A percentile compares a stretch with the other conserved stretches of the same genome.
Evolutionary conservation across 2,329 filamentous ascomycete genomes (phyloP).

Genomic region (Sarocladium kiliense): DNA sequence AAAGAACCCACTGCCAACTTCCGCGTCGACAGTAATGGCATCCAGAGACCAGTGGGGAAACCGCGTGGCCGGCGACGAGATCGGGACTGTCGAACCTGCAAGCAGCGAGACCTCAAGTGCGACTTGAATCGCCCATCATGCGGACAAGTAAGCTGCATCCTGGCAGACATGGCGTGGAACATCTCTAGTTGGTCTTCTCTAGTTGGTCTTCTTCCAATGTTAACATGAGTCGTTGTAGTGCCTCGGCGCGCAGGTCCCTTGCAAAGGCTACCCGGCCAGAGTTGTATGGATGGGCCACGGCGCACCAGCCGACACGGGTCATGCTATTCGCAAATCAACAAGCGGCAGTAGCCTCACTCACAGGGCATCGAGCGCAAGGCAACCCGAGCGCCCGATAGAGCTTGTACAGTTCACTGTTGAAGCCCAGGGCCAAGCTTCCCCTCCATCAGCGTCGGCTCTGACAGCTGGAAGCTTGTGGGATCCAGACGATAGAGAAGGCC

Average conservation of each 20-base stretch:
- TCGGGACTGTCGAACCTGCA: slow-evolving; percentile 7
- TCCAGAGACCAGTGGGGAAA: not conserved
- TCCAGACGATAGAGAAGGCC: not conserved
- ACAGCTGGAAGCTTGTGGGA: too few relatives aligned
- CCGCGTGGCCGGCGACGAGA: slow-evolving; percentile 5
- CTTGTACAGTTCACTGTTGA: too few relatives aligned
- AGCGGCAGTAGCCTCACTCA: too few relatives aligned
- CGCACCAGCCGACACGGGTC: not conserved
- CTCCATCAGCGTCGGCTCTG: too few relatives aligned
- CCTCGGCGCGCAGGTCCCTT: not conserved
- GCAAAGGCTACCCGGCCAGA: slow-evolving; percentile 1
- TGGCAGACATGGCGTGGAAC: not conserved
- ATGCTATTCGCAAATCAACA: too few relatives aligned
- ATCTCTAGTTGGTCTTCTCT: too few relatives aligned
- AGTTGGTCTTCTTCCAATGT: too few relatives aligned
- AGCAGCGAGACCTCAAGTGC: slow-evolving; percentile 4
- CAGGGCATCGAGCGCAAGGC: too few relatives aligned
- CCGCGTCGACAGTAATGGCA: not conserved
- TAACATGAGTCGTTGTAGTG: too few relatives aligned
- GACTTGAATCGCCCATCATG: slow-evolving; percentile 5
- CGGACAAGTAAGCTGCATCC: not conserved
- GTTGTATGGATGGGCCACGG: not conserved
- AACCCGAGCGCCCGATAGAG: too few relatives aligned
- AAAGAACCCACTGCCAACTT: not conserved
- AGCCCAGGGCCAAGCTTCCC: too few relatives aligned